Conservation (phyloP, 139 green algal species). For the Chlorella sp. region DNA sequence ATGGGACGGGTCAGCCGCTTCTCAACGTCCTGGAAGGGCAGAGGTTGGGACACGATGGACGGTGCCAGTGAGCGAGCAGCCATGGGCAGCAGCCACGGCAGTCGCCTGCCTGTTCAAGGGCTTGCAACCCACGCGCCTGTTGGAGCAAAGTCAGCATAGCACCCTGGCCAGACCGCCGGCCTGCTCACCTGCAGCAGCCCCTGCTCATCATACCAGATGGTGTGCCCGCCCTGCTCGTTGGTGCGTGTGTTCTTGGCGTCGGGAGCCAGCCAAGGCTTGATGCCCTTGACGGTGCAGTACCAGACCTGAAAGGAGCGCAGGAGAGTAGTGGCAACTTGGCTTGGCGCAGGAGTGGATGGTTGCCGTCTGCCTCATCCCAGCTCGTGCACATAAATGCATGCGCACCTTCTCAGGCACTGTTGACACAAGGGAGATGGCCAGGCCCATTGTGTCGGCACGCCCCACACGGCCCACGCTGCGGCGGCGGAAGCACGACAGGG, state of each 20-base stretch:
- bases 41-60: background rate
- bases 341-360: background rate
- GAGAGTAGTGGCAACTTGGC: background rate
- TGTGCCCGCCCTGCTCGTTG: slow-evolving; percentile 73
- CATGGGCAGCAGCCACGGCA: too few relatives aligned
- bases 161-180: background rate
- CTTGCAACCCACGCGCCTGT: too few relatives aligned
- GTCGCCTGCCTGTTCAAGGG: background rate
- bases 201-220: slow-evolving; percentile 80
- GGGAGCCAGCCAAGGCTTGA: slow-evolving; percentile 83
- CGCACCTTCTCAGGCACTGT: slow-evolving; percentile 78
- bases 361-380: background rate
- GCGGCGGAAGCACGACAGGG: too few relatives aligned
- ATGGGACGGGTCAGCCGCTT: slow-evolving; percentile 57
- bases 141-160: background rate
- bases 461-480: slow-evolving; percentile 73
- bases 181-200: slow-evolving; percentile 51
- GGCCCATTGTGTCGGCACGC: slow-evolving; percentile 70
- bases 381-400: background rate
- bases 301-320: slow-evolving; percentile 20
- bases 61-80: background rate
- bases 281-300: slow-evolving; percentile 81
- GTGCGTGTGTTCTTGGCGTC: slow-evolving; percentile 58
- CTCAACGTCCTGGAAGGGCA: slow-evolving; percentile 66
- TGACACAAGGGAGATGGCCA: slow-evolving; percentile 82